Evolutionary conservation across 192 early-diverging fungal genomes (phyloP), one percentile per base, ranked within the genome.

Genomic region (Gryganskiella cystojenkinii): DNA sequence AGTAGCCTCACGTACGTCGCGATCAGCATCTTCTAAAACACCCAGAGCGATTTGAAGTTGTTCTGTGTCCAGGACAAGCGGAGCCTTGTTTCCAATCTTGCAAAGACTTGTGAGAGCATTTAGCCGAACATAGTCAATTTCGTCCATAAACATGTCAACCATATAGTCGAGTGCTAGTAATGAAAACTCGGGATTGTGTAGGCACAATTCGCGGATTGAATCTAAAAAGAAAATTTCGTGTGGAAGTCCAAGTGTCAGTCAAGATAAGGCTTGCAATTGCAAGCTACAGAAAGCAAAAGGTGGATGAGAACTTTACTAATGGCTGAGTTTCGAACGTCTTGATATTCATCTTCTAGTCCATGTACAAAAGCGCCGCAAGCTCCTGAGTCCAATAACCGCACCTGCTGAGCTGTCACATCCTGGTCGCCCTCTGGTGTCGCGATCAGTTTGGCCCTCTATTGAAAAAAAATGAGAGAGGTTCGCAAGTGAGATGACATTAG

Each of bases 131-230:
- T 83, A 83, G 65, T 93, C 89, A 70, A 94, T 93, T 72, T 97
- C 95, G 81, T 99, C 97, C 81, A 98, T 97, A 66, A 99, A 95
- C 94, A 99, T 99, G 60, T 98, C 90, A 61, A 97, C 91, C 33
- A 98, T 84, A 56, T 89, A 94, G 52, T 93, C 92, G 0, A 95
- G 80, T 0, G 95, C 91, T n/a, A 87, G 84, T 17, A 83, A 70
- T 0, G 93, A 86, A 79, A 98, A 94, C 61, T 85, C 83, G 3
- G 80, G 78, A 55, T 89, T 91, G n/a, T 85, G 84, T 44, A 92
- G 71, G 64, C 90, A 90, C 10, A 95, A 83, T 80, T 92, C 91
- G 35, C 90, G 82, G 27, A 97, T 92, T 4, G 95, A 93, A 62
- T 92, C 94, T 92, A 81, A 24, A 9, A 43, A 43, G 28, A 56